Percentiles rank a stretch among this genome's conserved stretches.
Evolutionary conservation across 2,329 filamentous ascomycete genomes (phyloP).

Genomic region (Fusarium nisikadoi): DNA sequence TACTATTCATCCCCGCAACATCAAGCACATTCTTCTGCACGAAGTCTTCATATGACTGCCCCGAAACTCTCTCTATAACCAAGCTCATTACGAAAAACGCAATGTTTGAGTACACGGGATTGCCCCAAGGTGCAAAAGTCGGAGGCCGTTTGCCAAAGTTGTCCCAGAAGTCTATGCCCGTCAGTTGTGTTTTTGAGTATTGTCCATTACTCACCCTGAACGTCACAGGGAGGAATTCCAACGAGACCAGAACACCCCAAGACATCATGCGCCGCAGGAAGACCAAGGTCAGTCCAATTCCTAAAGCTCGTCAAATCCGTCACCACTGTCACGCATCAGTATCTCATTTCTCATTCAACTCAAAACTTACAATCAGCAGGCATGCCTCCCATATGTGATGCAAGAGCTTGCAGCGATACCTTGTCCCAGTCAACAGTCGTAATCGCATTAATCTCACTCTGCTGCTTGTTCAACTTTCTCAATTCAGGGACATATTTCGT

Average conservation of each 20-base stretch:
- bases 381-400: constrained; percentile 15
- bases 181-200: not conserved
- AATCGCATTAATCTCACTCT: not conserved
- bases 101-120: constrained; percentile 9
- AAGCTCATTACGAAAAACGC: not conserved
- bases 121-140: not conserved
- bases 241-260: not conserved
- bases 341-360: fast-evolving
- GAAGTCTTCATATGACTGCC: not conserved
- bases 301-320: constrained; percentile 10
- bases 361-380: constrained; percentile 1
- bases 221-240: not conserved
- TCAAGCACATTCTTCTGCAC: constrained; percentile 12
- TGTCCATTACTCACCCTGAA: not conserved
- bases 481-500: constrained; percentile 18
- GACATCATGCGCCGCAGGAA: not conserved
- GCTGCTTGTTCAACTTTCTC: constrained; percentile 1
- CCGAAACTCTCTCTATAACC: constrained; percentile 7
- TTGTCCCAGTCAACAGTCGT: constrained; percentile 1
- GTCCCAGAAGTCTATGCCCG: constrained; percentile 1
- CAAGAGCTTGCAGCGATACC: not conserved
- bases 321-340: not conserved
- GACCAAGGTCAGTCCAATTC: constrained; percentile 4
- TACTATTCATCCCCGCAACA: constrained; percentile 11
- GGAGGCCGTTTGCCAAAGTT: constrained; percentile 19